Conservation (phyloP, 805 yeast species). For the Candida awuae region DNA sequence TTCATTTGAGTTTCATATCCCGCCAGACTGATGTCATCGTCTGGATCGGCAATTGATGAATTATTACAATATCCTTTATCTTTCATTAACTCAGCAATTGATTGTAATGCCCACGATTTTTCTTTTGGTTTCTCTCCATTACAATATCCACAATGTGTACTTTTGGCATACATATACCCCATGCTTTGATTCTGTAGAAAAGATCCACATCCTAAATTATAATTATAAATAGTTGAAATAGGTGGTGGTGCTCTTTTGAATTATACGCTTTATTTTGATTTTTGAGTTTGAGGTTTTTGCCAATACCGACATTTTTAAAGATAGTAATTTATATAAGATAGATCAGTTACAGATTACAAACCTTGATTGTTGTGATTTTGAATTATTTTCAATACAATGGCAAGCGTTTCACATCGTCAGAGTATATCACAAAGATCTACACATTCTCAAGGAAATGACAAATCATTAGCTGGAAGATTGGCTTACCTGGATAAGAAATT, state of each 20-base stretch:
- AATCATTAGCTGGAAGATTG: constrained; percentile 3
- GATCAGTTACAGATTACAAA: too few species aligned
- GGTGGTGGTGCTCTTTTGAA: too few species aligned
- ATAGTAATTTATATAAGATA: too few species aligned
- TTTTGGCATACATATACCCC: constrained; percentile 27
- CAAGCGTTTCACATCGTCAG: neutral
- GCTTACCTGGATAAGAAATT: constrained; percentile 7
- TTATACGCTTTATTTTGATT: too few species aligned
- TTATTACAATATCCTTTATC: constrained; percentile 19
- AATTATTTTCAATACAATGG: neutral
- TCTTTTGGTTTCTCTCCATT: constrained; percentile 26
- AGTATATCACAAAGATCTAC: neutral
- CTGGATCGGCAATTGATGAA: constrained; percentile 20
- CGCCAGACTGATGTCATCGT: constrained; percentile 27
- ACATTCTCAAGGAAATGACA: neutral
- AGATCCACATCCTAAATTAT: too few species aligned
- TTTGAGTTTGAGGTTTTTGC: too few species aligned
- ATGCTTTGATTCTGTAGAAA: too few species aligned
- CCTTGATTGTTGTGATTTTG: too few species aligned
- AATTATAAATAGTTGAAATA: too few species aligned
- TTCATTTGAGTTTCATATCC: constrained; percentile 62
- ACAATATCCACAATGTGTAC: constrained; percentile 69
- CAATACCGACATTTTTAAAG: too few species aligned
- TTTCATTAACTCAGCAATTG: constrained; percentile 7
- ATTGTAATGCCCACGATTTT: constrained; percentile 26